Evolutionary conservation across 148 eudicot species (phyloP).

Genomic region (Fagopyrum homotropicum): DNA sequence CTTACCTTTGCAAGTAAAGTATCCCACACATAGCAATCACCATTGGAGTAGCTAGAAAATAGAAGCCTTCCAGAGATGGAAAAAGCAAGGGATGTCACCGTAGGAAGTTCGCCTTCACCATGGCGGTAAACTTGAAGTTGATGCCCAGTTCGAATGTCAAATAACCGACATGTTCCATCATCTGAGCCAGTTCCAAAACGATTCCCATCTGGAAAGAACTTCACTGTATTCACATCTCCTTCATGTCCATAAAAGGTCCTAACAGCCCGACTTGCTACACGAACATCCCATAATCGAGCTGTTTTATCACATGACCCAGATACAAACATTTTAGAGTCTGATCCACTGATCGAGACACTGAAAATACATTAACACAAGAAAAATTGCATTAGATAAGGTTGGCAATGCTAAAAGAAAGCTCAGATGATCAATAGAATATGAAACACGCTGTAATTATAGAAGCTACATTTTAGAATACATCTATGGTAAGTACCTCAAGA

Average conservation of each 20-base stretch:
- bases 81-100: constrained; percentile 77
- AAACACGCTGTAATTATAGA: neutral
- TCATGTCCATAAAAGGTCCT: constrained; percentile 88
- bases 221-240: constrained; percentile 91
- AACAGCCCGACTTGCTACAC: constrained; percentile 94
- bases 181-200: constrained; percentile 98
- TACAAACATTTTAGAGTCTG: constrained; percentile 72
- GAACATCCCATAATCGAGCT: constrained; percentile 95
- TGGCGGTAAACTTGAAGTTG: constrained; percentile 82
- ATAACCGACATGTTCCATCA: constrained; percentile 86
- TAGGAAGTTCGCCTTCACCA: constrained; percentile 54
- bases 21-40: constrained; percentile 95
- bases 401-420: neutral
- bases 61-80: constrained; percentile 93
- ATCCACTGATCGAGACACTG: constrained; percentile 74
- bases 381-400: neutral
- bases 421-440: neutral
- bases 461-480: neutral
- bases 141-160: constrained; percentile 95
- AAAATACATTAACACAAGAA: constrained; percentile 6
- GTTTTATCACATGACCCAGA: constrained; percentile 95
- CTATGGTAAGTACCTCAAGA: constrained; percentile 49
- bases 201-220: constrained; percentile 96
- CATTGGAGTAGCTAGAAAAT: constrained; percentile 80
- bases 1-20: constrained; percentile 83